A percentile compares a stretch with the other conserved stretches of the same genome.
Conservation (phyloP, 75 land plant species). For the Selaginella moellendorffii region DNA sequence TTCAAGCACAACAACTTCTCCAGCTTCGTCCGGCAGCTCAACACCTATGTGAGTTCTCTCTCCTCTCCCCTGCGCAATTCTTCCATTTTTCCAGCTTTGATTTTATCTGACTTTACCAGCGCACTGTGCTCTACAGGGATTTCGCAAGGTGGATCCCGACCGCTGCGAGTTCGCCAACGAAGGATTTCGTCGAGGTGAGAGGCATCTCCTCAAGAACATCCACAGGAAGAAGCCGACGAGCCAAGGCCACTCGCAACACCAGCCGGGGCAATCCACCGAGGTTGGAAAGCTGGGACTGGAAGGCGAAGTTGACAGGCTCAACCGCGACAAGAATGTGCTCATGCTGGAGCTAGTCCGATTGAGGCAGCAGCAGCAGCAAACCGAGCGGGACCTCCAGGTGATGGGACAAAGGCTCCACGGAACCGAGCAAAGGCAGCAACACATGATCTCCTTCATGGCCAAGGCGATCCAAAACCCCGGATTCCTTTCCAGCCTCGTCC, state of each 20-base stretch:
- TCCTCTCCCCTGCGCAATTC: too few relatives aligned
- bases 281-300: background rate
- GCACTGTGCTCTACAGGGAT: constrained; percentile 35
- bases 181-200: constrained; percentile 47
- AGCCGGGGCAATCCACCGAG: background rate
- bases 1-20: constrained; percentile 19
- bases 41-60: constrained; percentile 38
- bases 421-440: constrained; percentile 9
- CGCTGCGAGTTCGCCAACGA: constrained; percentile 78
- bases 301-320: background rate
- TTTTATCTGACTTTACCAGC: background rate
- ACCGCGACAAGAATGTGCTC: constrained; percentile 9
- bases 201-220: constrained; percentile 39
- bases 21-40: constrained; percentile 24
- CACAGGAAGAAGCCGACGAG: constrained; percentile 35
- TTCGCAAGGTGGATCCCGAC: constrained; percentile 61
- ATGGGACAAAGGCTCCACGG: background rate
- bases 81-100: too few relatives aligned
- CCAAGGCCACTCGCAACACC: background rate
- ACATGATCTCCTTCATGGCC: constrained; percentile 3
- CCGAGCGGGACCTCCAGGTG: constrained; percentile 1
- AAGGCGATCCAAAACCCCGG: constrained; percentile 5
- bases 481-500: background rate
- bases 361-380: constrained; percentile 7
- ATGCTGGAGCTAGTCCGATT: constrained; percentile 4